Percentiles rank a stretch among this genome's conserved stretches.
phyloP scores from a whole-genome alignment of 2,329 filamentous ascomycete genomes.

The Pestalotiopsis sp. region DNA sequence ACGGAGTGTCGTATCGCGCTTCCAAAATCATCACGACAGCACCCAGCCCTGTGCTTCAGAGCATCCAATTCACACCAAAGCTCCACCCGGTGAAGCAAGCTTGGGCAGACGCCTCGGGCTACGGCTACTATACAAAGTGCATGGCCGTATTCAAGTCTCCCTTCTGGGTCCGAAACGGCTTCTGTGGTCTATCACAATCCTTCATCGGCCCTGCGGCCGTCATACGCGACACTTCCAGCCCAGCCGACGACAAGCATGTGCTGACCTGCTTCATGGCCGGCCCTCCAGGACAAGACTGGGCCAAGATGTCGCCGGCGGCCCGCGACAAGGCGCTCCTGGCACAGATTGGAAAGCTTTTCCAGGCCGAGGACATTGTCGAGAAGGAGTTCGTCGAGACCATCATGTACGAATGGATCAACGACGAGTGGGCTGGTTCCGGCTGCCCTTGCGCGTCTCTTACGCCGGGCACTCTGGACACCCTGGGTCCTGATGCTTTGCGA shows the following conservation, averaged over 20 bases:
- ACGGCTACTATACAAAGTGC: slow-evolving; percentile 55
- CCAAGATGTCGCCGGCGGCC: slow-evolving; percentile 16
- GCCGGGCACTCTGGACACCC: slow-evolving; percentile 38
- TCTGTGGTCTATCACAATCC: slow-evolving; percentile 48
- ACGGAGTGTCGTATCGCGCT: slow-evolving; percentile 33
- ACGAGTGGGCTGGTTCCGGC: slow-evolving; percentile 39
- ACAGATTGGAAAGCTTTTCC: slow-evolving; percentile 27
- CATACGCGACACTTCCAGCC: slow-evolving; percentile 43
- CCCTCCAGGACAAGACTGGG: slow-evolving; percentile 35
- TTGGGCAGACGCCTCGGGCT: slow-evolving; percentile 34
- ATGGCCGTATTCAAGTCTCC: slow-evolving; percentile 44
- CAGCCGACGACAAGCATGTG: slow-evolving; percentile 29
- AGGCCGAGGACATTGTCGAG: background rate
- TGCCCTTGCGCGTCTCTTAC: slow-evolving; percentile 40
- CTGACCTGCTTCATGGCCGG: slow-evolving; percentile 45
- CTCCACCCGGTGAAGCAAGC: slow-evolving; percentile 44
- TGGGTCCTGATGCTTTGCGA: slow-evolving; percentile 28
- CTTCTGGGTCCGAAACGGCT: slow-evolving; percentile 39
- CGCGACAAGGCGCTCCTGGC: slow-evolving; percentile 26
- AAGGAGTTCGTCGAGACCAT: slow-evolving; percentile 34
- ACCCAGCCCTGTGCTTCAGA: slow-evolving; percentile 46
- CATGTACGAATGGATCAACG: slow-evolving; percentile 39
- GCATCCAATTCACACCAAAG: slow-evolving; percentile 48
- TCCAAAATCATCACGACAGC: slow-evolving; percentile 51
- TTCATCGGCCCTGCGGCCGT: slow-evolving; percentile 48